These are phyloP conservation scores for Pelargonium cotyledonis DNA, from an alignment of 441 rosid genomes.

Conservation along the genomic window DNA sequence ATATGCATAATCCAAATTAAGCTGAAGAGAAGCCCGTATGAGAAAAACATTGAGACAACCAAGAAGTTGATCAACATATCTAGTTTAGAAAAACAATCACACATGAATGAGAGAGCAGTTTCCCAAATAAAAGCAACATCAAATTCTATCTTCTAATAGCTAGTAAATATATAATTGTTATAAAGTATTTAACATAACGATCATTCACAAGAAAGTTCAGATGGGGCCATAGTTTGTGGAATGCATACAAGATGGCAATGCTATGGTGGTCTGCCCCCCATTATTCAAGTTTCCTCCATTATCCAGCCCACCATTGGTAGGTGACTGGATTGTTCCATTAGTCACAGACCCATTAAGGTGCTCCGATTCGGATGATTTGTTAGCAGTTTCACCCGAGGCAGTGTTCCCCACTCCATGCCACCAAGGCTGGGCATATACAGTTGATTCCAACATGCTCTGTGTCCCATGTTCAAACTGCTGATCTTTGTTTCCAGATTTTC, in stretches of 20 bases:
- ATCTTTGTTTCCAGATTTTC: slow-evolving; percentile 29
- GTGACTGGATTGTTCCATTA: slow-evolving; percentile 27
- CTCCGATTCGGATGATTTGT: slow-evolving; percentile 27
- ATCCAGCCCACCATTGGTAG: slow-evolving; percentile 23
- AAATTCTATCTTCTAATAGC: not conserved
- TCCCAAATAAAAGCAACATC: not conserved
- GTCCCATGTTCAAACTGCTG: slow-evolving; percentile 25
- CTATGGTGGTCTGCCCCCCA: too few relatives aligned
- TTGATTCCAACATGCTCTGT: slow-evolving; percentile 29
- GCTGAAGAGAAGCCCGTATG: not conserved
- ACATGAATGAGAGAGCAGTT: too few relatives aligned
- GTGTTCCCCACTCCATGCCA: slow-evolving; percentile 42
- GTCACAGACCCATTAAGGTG: slow-evolving; percentile 23
- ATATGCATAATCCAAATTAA: not conserved
- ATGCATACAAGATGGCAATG: slow-evolving; percentile 20
- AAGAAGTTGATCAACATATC: too few relatives aligned
- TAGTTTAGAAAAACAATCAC: too few relatives aligned
- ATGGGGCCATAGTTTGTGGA: not conserved
- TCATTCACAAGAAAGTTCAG: not conserved
- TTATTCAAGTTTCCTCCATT: not conserved
- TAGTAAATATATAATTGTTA: not conserved
- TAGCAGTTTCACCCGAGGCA: slow-evolving; percentile 25
- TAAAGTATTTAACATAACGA: too few relatives aligned
- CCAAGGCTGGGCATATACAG: slow-evolving; percentile 41
- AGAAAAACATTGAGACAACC: not conserved